Evolutionary conservation across 1,139 yeast genomes (phyloP), one percentile per base, ranked within the genome.

Genomic region (Sugiyamaella xylanicola): DNA sequence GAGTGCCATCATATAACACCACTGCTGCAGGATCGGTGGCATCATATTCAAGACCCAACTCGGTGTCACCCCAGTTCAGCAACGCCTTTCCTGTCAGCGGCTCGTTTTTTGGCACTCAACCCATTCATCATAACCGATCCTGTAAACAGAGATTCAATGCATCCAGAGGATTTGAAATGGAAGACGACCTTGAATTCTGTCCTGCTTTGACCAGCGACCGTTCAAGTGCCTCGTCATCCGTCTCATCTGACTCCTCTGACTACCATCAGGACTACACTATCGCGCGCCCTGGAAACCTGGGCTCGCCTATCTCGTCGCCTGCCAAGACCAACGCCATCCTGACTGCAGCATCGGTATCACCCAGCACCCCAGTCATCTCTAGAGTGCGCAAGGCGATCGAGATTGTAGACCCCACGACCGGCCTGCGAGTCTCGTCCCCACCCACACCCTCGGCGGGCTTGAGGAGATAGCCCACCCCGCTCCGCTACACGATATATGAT

Each of bases 391-490:
- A 66, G 60, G 72, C 89, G 82, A 57, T 88, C 66, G 93, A 87
- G 67, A 87, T 87, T 62, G 85, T 88, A 59, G 86, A 87, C 68
- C 95, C 95, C 7, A 82, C 80, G 54, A 87, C 95, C 3, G 90
- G 90, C 49, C 69, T 84, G 74, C 78, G 86, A 65, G 82, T 86
- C 29, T 77, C 57, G 5, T 54, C 56, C 11, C 59, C 61, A 15
- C 58, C 60, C 4, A 56, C 60, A 22, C 57, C 61, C 16, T 29
- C 46, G 13, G 54, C 55, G 2, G 46, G 48, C 2, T 17, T 51
- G 22, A 51, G 49, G 41, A 45, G 51, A 48, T 41, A 35, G 22
- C 5, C n/a, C 35, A 8, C 29, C n/a, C 2, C 11, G n/a, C 16
- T 19, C 35, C 29, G 39, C 17, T 17, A 27, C 44, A 22, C 37